Conservation (phyloP, 169 alveolate genomes). For the Plasmodium gallinaceum region DNA sequence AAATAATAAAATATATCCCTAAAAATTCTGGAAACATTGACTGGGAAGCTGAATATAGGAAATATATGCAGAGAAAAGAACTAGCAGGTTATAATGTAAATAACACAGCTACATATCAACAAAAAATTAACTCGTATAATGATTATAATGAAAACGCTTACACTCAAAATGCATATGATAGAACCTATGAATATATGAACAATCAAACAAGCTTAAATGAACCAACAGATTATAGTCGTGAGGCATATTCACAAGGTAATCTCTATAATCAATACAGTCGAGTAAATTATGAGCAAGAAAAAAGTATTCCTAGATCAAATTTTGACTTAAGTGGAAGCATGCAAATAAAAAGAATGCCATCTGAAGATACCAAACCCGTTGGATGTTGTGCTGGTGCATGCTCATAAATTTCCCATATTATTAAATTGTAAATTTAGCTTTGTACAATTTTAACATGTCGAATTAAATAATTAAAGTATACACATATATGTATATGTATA, state of each 20-base stretch:
- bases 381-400: conserved; percentile 70
- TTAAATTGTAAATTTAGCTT: not conserved
- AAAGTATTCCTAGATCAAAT: conserved; percentile 44
- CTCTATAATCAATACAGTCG: conserved; percentile 31
- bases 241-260: conserved; percentile 59
- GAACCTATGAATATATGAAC: conserved; percentile 36
- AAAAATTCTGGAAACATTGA: conserved; percentile 84
- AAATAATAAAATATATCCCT: conserved; percentile 88
- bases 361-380: conserved; percentile 73
- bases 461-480: conserved; percentile 13
- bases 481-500: not conserved
- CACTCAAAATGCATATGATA: conserved; percentile 44
- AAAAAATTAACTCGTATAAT: conserved; percentile 45
- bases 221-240: conserved; percentile 48
- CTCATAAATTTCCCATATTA: conserved; percentile 8
- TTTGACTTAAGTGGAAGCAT: conserved; percentile 43
- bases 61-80: conserved; percentile 28
- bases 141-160: conserved; percentile 57
- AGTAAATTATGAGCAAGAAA: conserved; percentile 33
- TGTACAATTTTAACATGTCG: not conserved
- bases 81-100: conserved; percentile 23
- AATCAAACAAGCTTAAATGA: conserved; percentile 27
- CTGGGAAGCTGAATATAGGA: conserved; percentile 86
- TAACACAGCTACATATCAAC: conserved; percentile 17
- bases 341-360: conserved; percentile 70